Evolutionary conservation across 2,329 filamentous ascomycete species (phyloP), one percentile per base, ranked within the genome.

Genomic region (Gaeumannomyces tritici): DNA sequence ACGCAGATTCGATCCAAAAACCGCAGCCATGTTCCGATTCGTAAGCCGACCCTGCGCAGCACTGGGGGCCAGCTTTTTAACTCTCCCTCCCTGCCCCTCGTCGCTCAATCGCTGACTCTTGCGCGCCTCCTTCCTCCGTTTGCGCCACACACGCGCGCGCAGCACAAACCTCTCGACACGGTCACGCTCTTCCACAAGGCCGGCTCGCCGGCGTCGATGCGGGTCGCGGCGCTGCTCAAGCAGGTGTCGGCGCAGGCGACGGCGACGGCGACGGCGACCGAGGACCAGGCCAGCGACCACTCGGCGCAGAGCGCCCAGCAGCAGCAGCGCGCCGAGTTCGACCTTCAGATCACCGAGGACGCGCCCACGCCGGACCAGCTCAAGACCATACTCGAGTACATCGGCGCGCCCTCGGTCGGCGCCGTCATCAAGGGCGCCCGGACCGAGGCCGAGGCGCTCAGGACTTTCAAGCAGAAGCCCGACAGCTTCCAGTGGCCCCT

Each of bases 121-220:
- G 31, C 8, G 8, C 7, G 31, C 7, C 7, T 9, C n/a, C n/a
- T n/a, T n/a, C n/a, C n/a, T n/a, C n/a, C 21, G 21, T 54, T 54
- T 28, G 35, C 47, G 28, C 51, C 51, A n/a, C 26, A 5, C 31
- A 55, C 31, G 21, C 26, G 24, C 26, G 33, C 47, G 31, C 70
- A 92, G 89, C 84, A 82, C 77, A 93, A 91, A 81, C 83, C 89
- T 67, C 83, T 90, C 75, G 93, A 98, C 80, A 90, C 96, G 68
- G 86, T 98, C 73, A 98, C 93, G 65, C 88, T 99, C 80, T 99
- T 98, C 82, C 93, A 97, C 83, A 90, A 90, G 75, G 85, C 93
- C 63, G 83, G 81, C 69, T 83, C 84, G 62, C 84, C 89, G 27
- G 82, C 88, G 66, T 97, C 93, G 4, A 80, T 85, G 60, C 86